phyloP scores from a whole-genome alignment of 2,329 filamentous ascomycete species.

The Fusarium papillatum region DNA sequence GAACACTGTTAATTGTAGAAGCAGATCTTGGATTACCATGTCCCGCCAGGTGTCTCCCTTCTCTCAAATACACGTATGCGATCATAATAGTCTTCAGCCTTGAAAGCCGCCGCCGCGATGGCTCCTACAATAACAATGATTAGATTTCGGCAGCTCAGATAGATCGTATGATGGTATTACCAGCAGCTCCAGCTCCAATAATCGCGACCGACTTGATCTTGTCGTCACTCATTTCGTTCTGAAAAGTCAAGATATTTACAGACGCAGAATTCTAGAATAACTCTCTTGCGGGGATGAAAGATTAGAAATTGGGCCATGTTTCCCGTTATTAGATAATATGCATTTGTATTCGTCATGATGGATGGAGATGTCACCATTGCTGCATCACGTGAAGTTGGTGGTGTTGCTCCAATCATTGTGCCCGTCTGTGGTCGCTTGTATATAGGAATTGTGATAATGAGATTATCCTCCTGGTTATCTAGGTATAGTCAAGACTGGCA shows the following conservation, averaged over 20 bases:
- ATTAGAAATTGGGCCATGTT: background rate
- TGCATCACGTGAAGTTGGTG: slow-evolving; percentile 16
- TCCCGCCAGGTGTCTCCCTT: slow-evolving; percentile 58
- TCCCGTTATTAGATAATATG: background rate
- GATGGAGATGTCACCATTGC: slow-evolving; percentile 22
- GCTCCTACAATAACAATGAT: slow-evolving; percentile 52
- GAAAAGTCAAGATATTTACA: background rate
- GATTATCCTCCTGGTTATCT: background rate
- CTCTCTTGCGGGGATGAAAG: background rate
- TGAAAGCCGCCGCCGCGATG: slow-evolving; percentile 60
- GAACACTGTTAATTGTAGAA: rapidly evolving
- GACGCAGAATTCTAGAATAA: background rate
- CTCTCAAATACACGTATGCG: slow-evolving; percentile 58
- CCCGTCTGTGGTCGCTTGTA: too few relatives aligned
- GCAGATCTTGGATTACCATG: slow-evolving; percentile 51
- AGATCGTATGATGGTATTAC: slow-evolving; percentile 1
- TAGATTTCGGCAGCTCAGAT: rapidly evolving
- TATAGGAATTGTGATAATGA: too few relatives aligned
- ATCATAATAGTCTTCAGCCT: slow-evolving; percentile 59
- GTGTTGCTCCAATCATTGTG: background rate
- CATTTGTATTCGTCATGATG: slow-evolving; percentile 24
- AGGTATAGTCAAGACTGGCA: background rate
- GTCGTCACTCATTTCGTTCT: background rate
- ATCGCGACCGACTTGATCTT: slow-evolving; percentile 37
- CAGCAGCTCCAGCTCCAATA: slow-evolving; percentile 39